Conservation (phyloP, 2,329 filamentous ascomycete genomes). For the Scolecobasidium constrictum region DNA sequence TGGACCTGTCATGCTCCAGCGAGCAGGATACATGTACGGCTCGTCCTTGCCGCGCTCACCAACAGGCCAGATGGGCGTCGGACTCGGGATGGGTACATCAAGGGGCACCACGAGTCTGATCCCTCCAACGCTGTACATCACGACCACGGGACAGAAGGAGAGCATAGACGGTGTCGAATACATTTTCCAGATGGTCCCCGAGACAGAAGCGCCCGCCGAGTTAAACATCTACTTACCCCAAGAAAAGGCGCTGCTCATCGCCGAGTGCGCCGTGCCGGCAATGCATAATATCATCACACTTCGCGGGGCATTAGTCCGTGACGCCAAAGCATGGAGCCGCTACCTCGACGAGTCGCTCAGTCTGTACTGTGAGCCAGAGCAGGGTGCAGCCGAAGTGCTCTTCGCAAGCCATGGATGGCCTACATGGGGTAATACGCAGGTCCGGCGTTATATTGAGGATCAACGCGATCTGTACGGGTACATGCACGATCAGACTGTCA, state of each 20-base stretch:
- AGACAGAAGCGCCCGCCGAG: slow-evolving; percentile 32
- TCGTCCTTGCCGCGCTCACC: slow-evolving; percentile 18
- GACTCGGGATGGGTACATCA: slow-evolving; percentile 23
- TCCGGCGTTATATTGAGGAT: no score
- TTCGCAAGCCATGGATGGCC: no score
- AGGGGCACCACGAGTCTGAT: slow-evolving; percentile 22
- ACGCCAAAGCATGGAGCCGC: no score
- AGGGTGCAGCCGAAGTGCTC: no score
- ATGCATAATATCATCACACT: slow-evolving; percentile 34
- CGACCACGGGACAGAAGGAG: slow-evolving; percentile 20
- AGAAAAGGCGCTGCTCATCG: slow-evolving; percentile 24
- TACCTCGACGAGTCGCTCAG: no score
- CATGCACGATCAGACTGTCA: no score
- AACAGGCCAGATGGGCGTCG: slow-evolving; percentile 26
- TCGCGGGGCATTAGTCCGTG: slow-evolving; percentile 29
- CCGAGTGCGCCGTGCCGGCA: slow-evolving; percentile 29
- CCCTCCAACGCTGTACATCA: slow-evolving; percentile 23
- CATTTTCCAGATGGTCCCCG: slow-evolving; percentile 30
- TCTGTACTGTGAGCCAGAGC: no score
- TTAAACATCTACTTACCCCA: slow-evolving; percentile 32
- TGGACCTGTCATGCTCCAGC: slow-evolving; percentile 28
- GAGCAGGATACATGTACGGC: slow-evolving; percentile 32
- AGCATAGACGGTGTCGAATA: slow-evolving; percentile 27
- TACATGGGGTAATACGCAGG: no score
- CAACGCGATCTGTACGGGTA: no score